Evolutionary conservation across 108 stramenopile species (phyloP).

Genomic region (Fragilaria crotonensis): DNA sequence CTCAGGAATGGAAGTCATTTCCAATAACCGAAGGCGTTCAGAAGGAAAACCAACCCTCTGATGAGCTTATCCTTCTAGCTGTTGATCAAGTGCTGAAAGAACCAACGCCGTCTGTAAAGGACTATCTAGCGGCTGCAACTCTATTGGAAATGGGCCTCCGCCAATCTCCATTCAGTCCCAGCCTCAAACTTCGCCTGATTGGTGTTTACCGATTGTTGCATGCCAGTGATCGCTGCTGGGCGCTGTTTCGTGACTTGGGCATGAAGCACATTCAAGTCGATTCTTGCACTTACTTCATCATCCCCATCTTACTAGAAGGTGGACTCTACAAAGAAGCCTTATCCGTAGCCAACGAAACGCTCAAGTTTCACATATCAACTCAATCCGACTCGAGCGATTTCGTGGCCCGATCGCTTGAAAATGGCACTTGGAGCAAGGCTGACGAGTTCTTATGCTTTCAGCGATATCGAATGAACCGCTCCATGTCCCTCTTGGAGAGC

Average conservation of each 20-base stretch:
- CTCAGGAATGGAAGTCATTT: constrained; percentile 28
- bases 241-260: constrained; percentile 37
- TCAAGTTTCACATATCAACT: constrained; percentile 52
- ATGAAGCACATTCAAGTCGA: constrained; percentile 79
- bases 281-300: constrained; percentile 61
- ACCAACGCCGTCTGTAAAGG: constrained; percentile 7
- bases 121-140: constrained; percentile 27
- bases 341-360: constrained; percentile 32
- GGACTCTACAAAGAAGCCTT: constrained; percentile 67
- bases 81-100: constrained; percentile 30
- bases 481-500: constrained; percentile 46
- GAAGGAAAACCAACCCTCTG: constrained; percentile 68
- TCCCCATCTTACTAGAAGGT: constrained; percentile 45
- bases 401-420: constrained; percentile 47
- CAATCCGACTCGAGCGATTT: constrained; percentile 54
- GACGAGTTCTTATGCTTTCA: constrained; percentile 68
- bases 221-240: constrained; percentile 37
- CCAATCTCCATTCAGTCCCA: constrained; percentile 71
- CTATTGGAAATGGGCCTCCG: constrained; percentile 59
- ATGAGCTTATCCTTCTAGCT: constrained; percentile 58
- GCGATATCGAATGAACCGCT: constrained; percentile 50
- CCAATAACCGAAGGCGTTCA: constrained; percentile 12
- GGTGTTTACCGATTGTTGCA: constrained; percentile 38
- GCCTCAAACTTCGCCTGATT: constrained; percentile 62
- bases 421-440: constrained; percentile 57